Conservation (phyloP, 495 filamentous ascomycete species). For the Penicillium paxilli region DNA sequence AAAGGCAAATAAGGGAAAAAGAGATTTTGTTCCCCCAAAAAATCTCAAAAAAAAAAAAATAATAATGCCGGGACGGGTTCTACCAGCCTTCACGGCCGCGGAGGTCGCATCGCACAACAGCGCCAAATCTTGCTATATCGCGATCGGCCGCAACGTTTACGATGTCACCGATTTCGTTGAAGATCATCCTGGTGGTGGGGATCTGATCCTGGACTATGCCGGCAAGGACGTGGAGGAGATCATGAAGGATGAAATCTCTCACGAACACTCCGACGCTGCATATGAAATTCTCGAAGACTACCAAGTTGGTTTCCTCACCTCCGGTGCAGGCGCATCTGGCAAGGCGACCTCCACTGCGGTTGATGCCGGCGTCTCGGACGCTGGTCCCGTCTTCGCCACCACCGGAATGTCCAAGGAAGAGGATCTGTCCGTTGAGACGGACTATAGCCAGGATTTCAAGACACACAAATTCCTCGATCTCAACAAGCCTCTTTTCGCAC, state of each 20-base stretch:
- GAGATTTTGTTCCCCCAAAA: neutral
- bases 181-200: conserved; percentile 86
- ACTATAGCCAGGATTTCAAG: conserved; percentile 70
- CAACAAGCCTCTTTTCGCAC: conserved; percentile 77
- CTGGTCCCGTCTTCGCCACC: conserved; percentile 59
- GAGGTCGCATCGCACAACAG: conserved; percentile 83
- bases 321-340: conserved; percentile 23
- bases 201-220: conserved; percentile 85
- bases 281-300: conserved; percentile 89
- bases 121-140: conserved; percentile 88
- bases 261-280: conserved; percentile 82
- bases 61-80: conserved; percentile 54
- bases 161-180: conserved; percentile 89
- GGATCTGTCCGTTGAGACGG: conserved; percentile 84
- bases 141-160: conserved; percentile 85
- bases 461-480: conserved; percentile 93
- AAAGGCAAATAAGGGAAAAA: no score
- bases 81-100: conserved; percentile 75
- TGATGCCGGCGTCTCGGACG: conserved; percentile 30
- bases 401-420: conserved; percentile 87
- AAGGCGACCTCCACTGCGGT: conserved; percentile 23
- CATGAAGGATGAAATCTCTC: conserved; percentile 79
- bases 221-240: conserved; percentile 85
- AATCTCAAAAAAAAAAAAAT: neutral
- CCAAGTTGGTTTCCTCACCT: conserved; percentile 74